Evolutionary conservation across 441 rosid genomes (phyloP), one percentile per base, ranked within the genome.

Genomic region (Theobroma grandiflorum): DNA sequence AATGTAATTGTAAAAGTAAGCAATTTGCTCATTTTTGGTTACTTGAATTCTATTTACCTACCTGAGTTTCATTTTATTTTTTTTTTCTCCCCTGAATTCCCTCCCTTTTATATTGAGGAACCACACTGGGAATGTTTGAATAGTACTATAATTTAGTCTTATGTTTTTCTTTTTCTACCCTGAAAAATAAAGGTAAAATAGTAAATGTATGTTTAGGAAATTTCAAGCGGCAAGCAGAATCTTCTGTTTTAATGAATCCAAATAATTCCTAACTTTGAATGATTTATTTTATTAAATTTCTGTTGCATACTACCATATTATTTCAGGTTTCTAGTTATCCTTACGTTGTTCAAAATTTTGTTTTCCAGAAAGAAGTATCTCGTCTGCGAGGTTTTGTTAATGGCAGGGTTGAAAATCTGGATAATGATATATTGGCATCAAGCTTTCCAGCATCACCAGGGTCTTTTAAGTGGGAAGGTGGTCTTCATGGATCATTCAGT

Each of bases 301-400:
- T 50, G 16, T 20, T 67, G 10, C 22, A 35, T 15, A 45, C 31
- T 72, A 6, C n/a, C 12, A 6, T 42, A 45, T 49, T 61, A 45
- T 43, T 69, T 63, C 52, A 64, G 22, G 43, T 78, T 78, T 80
- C 14, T 35, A 47, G 65, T 38, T 72, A 37, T 75, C 26, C 74
- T 66, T 72, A 62, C 59, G 47, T 72, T 61, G 72, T 73, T 70
- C 50, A 75, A 75, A 8, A 38, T 31, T 69, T 53, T 81, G 16
- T 72, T 86, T 58, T 82, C 61, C 91, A 97, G 99, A 97, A 89
- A 92, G 99, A 97, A 88, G 92, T 95, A 63, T 83, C 96, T 47
- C 93, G 90, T 47, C 84, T 97, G 52, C 89, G 84, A 50, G 83
- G 90, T 84, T 78, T 89, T 80, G 87, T 78, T 31, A 85, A 91